A percentile compares a stretch with the other conserved stretches of the same genome.
phyloP scores from a whole-genome alignment of 2,329 filamentous ascomycete genomes.

The Fusarium veterinarium region DNA sequence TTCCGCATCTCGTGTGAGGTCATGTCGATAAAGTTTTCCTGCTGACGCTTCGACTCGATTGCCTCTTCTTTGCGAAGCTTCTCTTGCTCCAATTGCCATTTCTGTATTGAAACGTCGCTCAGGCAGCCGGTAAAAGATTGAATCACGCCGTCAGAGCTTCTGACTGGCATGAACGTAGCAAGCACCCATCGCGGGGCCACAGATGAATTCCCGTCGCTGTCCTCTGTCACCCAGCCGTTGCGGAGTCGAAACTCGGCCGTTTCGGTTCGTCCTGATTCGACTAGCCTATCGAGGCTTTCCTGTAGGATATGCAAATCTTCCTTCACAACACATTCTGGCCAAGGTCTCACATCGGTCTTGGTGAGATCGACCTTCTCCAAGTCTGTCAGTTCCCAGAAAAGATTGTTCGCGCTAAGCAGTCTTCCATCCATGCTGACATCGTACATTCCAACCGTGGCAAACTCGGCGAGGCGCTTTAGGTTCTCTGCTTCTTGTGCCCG shows the following conservation, averaged over 20 bases:
- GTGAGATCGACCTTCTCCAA: conserved; percentile 57
- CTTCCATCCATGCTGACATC: conserved; percentile 63
- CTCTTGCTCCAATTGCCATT: conserved; percentile 63
- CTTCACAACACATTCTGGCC: conserved; percentile 57
- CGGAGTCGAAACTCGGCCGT: conserved; percentile 62
- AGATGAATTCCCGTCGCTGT: conserved; percentile 57
- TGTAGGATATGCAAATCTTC: conserved; percentile 57
- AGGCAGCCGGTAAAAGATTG: conserved; percentile 61
- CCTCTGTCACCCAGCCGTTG: conserved; percentile 59
- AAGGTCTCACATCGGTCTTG: conserved; percentile 55
- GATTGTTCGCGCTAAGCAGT: conserved; percentile 62
- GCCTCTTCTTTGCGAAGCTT: conserved; percentile 65
- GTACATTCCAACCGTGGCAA: conserved; percentile 66
- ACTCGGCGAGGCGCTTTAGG: conserved; percentile 65
- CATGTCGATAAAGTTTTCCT: conserved; percentile 86
- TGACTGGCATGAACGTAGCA: conserved; percentile 63
- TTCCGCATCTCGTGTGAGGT: conserved; percentile 79
- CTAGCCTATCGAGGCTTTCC: conserved; percentile 55
- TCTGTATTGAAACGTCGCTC: conserved; percentile 62
- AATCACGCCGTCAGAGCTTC: conserved; percentile 58
- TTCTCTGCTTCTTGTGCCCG: conserved; percentile 64
- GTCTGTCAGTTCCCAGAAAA: conserved; percentile 65
- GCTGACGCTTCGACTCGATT: conserved; percentile 71
- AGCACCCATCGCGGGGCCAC: conserved; percentile 61
- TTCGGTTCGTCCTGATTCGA: conserved; percentile 55